Evolutionary conservation across 495 filamentous ascomycete species (phyloP), one percentile per base, ranked within the genome.

Genomic region (Corynascus novoguineensis): DNA sequence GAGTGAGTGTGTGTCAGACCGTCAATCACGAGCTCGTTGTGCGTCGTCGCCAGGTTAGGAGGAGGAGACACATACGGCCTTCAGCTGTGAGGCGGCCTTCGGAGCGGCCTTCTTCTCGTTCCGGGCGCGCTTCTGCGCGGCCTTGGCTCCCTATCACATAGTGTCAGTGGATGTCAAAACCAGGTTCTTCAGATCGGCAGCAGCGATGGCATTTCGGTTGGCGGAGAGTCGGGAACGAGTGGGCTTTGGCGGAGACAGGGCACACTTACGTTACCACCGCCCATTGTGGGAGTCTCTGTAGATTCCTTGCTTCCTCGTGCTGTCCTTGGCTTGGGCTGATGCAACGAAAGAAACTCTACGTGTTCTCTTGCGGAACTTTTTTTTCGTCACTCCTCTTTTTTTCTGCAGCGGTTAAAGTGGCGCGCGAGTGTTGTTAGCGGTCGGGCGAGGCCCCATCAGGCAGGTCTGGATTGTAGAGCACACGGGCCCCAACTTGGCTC

Each of bases 101-200:
- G 75, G 69, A 5, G 60, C 67, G 58, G 44, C 64, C 48, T 80
- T 75, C 67, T 80, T 78, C 40, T 63, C 66, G 56, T 80, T 78
- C 63, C 79, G 77, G 61, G 78, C 80, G 56, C 80, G 80, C 77
- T 81, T 81, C 64, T 78, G 77, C 66, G 73, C 72, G 25, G 79
- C 78, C 69, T 81, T 82, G 66, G 77, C 78, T 71, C 80, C 79
- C 79, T 81, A 55, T 25, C 22, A 35, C 28, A 19, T 21, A 29
- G 17, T 53, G 32, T 53, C 48, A 48, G 54, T 49, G 8, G 31
- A 11, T 40, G 15, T 51, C 22, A 4, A 21, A 49, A 27, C n/a
- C n/a, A n/a, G 27, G 48, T 22, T 38, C 31, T 29, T 53, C 21
- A 17, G 38, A 49, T 41, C 40, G 49, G 53, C 44, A 32, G 53